These are phyloP conservation scores for Calonectria pseudoreteaudii DNA, from an alignment of 2,329 filamentous ascomycete species.

Conservation along the genomic window DNA sequence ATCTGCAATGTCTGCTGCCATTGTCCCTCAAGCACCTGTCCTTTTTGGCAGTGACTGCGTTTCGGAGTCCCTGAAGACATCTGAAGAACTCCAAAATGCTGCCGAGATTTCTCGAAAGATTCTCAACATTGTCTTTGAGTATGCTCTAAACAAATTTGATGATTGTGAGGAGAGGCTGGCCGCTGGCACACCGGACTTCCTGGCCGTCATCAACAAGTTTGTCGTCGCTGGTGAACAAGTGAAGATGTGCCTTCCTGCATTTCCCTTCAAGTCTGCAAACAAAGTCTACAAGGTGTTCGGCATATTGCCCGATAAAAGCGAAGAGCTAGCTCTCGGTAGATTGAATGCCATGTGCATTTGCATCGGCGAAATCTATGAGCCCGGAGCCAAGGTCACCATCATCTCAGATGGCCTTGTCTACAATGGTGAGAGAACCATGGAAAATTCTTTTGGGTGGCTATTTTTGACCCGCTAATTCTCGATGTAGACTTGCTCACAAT, in stretches of 20 bases:
- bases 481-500: slow-evolving; percentile 60
- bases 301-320: slow-evolving; percentile 45
- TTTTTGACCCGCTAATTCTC: not conserved
- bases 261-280: slow-evolving; percentile 49
- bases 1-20: not conserved
- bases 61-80: not conserved
- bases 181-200: slow-evolving; percentile 35
- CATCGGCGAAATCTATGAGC: slow-evolving; percentile 41
- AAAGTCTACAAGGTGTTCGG: slow-evolving; percentile 49
- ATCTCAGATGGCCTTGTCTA: slow-evolving; percentile 66
- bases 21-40: not conserved
- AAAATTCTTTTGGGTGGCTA: not conserved
- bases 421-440: slow-evolving; percentile 55
- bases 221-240: slow-evolving; percentile 33
- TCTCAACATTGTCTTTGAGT: slow-evolving; percentile 41
- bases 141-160: slow-evolving; percentile 44
- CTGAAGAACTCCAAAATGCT: slow-evolving; percentile 14
- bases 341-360: slow-evolving; percentile 43
- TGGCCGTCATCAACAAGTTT: slow-evolving; percentile 37
- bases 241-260: slow-evolving; percentile 45
- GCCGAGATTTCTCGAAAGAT: slow-evolving; percentile 27
- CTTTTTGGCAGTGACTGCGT: not conserved
- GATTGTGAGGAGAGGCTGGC: slow-evolving; percentile 29
- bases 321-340: slow-evolving; percentile 43
- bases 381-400: slow-evolving; percentile 52